Evolutionary conservation across 306 rosid species (phyloP).

Genomic region (Abrus precatorius): DNA sequence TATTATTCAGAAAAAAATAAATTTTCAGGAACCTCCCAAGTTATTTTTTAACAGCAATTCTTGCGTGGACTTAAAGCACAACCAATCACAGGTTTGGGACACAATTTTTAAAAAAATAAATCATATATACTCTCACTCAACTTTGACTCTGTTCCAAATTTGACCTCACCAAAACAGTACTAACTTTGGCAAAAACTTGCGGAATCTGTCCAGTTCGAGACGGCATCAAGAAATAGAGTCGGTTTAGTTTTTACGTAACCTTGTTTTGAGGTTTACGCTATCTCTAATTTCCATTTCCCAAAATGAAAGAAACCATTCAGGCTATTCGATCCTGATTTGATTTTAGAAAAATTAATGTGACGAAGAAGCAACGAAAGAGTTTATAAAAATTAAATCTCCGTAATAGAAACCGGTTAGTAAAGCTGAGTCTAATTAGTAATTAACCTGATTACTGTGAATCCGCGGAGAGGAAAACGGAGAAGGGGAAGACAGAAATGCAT

Average conservation of each 20-base stretch:
- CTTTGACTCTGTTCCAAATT: background rate
- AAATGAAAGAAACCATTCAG: background rate
- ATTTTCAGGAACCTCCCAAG: background rate
- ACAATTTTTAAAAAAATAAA: background rate
- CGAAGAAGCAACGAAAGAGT: too few species aligned
- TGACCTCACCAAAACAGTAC: background rate
- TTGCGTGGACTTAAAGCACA: background rate
- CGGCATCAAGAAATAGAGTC: background rate
- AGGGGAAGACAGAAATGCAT: conserved; percentile 67
- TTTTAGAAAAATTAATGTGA: too few species aligned
- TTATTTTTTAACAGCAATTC: background rate
- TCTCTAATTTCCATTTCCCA: conserved; percentile 13
- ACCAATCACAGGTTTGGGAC: background rate
- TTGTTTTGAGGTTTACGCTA: conserved; percentile 15
- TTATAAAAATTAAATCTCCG: background rate
- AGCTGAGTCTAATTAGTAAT: background rate
- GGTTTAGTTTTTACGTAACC: background rate
- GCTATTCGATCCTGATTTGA: background rate
- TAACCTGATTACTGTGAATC: conserved; percentile 44
- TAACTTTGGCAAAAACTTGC: background rate
- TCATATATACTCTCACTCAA: background rate
- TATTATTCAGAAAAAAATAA: background rate
- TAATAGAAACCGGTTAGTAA: background rate
- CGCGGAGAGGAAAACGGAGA: conserved; percentile 60
- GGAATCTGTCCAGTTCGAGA: background rate